Conservation (phyloP, 768 basidiomycete species). For the Pisolithus orientalis region DNA sequence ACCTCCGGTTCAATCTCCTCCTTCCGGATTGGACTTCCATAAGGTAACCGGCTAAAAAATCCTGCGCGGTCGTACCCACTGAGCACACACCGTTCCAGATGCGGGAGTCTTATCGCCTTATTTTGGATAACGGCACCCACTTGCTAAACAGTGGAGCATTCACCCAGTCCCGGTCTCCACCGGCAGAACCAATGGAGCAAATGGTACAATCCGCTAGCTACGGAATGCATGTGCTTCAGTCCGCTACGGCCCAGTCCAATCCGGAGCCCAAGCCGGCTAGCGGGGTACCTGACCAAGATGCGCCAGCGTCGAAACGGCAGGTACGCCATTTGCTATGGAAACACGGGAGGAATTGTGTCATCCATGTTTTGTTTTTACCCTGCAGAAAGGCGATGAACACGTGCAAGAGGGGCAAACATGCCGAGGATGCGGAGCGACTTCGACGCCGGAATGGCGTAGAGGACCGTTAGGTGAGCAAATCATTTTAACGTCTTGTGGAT, state of each 20-base stretch:
- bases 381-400: conserved; percentile 35
- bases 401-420: conserved; percentile 65
- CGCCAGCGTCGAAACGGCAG: conserved; percentile 27
- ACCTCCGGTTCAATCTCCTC: conserved; percentile 17
- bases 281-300: conserved; percentile 24
- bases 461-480: conserved; percentile 64
- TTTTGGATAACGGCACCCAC: conserved; percentile 34
- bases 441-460: conserved; percentile 83
- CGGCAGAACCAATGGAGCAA: conserved; percentile 34
- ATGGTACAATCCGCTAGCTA: conserved; percentile 40
- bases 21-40: conserved; percentile 33
- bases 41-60: conserved; percentile 28
- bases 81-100: conserved; percentile 26
- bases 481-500: conserved; percentile 18
- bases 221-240: conserved; percentile 29
- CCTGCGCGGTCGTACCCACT: conserved; percentile 4
- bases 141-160: conserved; percentile 20
- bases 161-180: conserved; percentile 17
- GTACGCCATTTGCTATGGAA: conserved; percentile 24
- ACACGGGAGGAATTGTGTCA: conserved; percentile 26
- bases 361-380: conserved; percentile 13
- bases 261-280: conserved; percentile 21
- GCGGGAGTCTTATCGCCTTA: conserved; percentile 37
- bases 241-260: conserved; percentile 20
- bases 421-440: conserved; percentile 75